Percentiles rank a stretch among this genome's conserved stretches.
phyloP scores from a whole-genome alignment of 495 filamentous ascomycete genomes.

The Aspergillus sparsus region DNA sequence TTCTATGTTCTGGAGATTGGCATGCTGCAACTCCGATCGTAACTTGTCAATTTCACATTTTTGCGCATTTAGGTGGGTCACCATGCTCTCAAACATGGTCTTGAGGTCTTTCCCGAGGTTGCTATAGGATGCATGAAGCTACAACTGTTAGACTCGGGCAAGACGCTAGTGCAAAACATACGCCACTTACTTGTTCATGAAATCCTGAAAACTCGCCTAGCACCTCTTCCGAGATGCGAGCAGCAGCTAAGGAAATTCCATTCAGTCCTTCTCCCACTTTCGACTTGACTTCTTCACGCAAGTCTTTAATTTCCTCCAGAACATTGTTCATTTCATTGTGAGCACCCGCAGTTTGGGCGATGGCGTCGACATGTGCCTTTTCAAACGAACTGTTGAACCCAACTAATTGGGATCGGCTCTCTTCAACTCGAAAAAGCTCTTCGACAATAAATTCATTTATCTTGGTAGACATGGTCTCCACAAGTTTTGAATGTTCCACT shows the following conservation, averaged over 20 bases:
- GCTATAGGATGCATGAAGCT: slow-evolving; percentile 82
- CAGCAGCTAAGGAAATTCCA: slow-evolving; percentile 80
- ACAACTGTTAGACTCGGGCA: slow-evolving; percentile 25
- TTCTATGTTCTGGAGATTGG: slow-evolving; percentile 64
- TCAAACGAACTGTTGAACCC: slow-evolving; percentile 65
- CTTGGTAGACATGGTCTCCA: slow-evolving; percentile 63
- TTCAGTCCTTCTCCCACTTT: slow-evolving; percentile 83
- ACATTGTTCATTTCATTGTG: slow-evolving; percentile 88
- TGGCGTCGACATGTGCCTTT: slow-evolving; percentile 63
- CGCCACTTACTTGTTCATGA: slow-evolving; percentile 61
- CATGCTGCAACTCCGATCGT: slow-evolving; percentile 64
- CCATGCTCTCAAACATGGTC: slow-evolving; percentile 74
- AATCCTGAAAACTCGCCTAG: slow-evolving; percentile 81
- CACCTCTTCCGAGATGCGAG: slow-evolving; percentile 87
- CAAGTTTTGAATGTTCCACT: slow-evolving; percentile 64
- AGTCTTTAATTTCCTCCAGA: slow-evolving; percentile 85
- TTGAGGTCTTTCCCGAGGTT: slow-evolving; percentile 90
- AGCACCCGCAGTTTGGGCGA: slow-evolving; percentile 65
- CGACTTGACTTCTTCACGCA: slow-evolving; percentile 82
- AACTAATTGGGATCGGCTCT: slow-evolving; percentile 67
- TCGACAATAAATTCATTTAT: slow-evolving; percentile 72
- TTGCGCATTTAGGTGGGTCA: slow-evolving; percentile 72
- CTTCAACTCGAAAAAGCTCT: slow-evolving; percentile 67
- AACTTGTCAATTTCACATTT: slow-evolving; percentile 73
- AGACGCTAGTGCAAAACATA: background rate